A percentile compares a stretch with the other conserved stretches of the same genome.
phyloP scores from a whole-genome alignment of 2,329 filamentous ascomycete species.

The Trichoderma afroharzianum region DNA sequence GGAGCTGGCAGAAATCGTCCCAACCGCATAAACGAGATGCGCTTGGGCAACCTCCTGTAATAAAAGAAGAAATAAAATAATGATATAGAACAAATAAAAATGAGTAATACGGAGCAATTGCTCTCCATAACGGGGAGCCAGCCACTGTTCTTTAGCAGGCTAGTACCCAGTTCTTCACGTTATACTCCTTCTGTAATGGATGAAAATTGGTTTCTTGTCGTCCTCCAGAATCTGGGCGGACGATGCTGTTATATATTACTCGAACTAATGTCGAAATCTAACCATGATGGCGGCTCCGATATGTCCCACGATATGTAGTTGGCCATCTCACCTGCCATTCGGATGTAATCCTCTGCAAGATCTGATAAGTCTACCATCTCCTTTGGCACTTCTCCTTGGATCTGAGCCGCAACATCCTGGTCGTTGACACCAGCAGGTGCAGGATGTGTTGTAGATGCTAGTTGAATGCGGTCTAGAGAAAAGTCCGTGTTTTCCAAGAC shows the following conservation, averaged over 20 bases:
- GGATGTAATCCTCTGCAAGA: slow-evolving; percentile 7
- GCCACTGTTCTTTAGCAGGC: neutral
- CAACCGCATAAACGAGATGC: neutral
- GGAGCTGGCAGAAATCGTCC: neutral
- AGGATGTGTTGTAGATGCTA: slow-evolving; percentile 10
- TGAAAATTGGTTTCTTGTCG: neutral
- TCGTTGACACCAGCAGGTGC: neutral
- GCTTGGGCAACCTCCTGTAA: neutral
- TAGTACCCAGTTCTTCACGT: neutral
- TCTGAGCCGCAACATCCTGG: neutral
- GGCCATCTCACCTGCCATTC: slow-evolving; percentile 12
- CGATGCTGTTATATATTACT: neutral
- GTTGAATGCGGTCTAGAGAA: slow-evolving; percentile 4
- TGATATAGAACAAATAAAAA: neutral
- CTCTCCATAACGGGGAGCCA: neutral
- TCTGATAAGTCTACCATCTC: neutral
- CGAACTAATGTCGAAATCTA: slow-evolving; percentile 7
- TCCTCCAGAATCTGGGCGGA: neutral
- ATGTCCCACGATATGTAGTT: slow-evolving; percentile 13
- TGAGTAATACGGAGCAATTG: neutral
- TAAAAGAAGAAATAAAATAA: neutral
- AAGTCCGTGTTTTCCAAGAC: neutral
- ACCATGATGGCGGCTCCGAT: slow-evolving; percentile 4
- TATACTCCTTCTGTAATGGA: neutral
- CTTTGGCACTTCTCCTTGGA: neutral